Evolutionary conservation across 1,139 yeast genomes (phyloP).

Genomic region (Kluyveromyces sp.): DNA sequence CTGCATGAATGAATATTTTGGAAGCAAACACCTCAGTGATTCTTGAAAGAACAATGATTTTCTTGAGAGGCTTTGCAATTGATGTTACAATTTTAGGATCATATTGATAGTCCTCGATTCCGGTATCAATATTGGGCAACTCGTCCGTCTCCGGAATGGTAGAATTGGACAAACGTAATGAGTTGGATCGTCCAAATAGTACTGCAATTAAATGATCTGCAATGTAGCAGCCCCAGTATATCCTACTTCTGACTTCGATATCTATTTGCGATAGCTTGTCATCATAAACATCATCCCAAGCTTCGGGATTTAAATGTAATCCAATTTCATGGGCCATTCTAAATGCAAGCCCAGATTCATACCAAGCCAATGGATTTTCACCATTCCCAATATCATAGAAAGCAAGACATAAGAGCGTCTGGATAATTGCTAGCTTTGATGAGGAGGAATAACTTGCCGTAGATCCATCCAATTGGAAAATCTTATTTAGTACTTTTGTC

Average conservation of each 20-base stretch:
- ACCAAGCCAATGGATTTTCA: conserved; percentile 52
- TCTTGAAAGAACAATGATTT: conserved; percentile 45
- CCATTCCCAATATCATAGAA: conserved; percentile 53
- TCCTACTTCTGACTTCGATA: conserved; percentile 47
- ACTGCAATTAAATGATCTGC: conserved; percentile 54
- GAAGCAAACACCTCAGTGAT: conserved; percentile 42
- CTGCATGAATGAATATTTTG: conserved; percentile 21
- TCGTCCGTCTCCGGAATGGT: conserved; percentile 53
- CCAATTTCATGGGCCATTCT: conserved; percentile 58
- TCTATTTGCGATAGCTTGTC: conserved; percentile 31
- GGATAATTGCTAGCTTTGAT: conserved; percentile 32
- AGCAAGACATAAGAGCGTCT: conserved; percentile 44
- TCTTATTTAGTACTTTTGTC: conserved; percentile 34
- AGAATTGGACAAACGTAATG: conserved; percentile 46
- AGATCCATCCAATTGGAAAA: conserved; percentile 33
- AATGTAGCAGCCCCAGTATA: conserved; percentile 57
- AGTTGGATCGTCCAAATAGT: conserved; percentile 48
- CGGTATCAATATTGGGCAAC: conserved; percentile 45
- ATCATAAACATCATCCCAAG: conserved; percentile 36
- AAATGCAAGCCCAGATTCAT: conserved; percentile 52
- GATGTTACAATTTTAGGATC: conserved; percentile 26
- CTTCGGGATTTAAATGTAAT: conserved; percentile 49
- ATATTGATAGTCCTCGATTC: conserved; percentile 38
- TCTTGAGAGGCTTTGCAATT: conserved; percentile 39
- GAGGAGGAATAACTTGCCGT: conserved; percentile 22